phyloP scores from a whole-genome alignment of 1,139 yeast species.

The Insectozyma bohioensis region DNA sequence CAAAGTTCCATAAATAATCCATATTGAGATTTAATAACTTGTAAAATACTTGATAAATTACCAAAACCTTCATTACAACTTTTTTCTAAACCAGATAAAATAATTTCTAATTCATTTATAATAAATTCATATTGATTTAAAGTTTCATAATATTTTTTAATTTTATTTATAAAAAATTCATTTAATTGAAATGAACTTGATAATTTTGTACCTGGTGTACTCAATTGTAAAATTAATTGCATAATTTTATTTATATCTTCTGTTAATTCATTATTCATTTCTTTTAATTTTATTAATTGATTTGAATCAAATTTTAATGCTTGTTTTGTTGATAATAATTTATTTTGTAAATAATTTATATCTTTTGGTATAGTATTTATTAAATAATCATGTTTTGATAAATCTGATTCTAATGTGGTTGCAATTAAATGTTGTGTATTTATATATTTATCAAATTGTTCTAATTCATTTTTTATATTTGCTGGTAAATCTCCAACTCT shows the following conservation, averaged over 20 bases:
- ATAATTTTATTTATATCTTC: slow-evolving; percentile 70
- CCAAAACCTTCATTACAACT: slow-evolving; percentile 48
- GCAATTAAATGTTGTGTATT: slow-evolving; percentile 81
- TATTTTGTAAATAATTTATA: slow-evolving; percentile 65
- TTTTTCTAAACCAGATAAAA: slow-evolving; percentile 42
- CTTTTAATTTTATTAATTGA: slow-evolving; percentile 36
- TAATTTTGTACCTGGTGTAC: slow-evolving; percentile 66
- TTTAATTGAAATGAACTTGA: slow-evolving; percentile 53
- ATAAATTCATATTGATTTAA: slow-evolving; percentile 74
- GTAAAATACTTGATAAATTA: slow-evolving; percentile 55
- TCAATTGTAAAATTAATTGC: slow-evolving; percentile 62
- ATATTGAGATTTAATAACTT: slow-evolving; percentile 79
- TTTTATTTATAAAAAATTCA: slow-evolving; percentile 51
- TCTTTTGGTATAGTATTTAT: slow-evolving; percentile 85
- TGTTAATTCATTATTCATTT: slow-evolving; percentile 56
- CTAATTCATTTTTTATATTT: slow-evolving; percentile 69
- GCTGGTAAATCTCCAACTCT: slow-evolving; percentile 84
- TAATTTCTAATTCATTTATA: slow-evolving; percentile 66
- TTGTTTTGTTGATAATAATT: slow-evolving; percentile 63
- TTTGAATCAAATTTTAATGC: slow-evolving; percentile 52
- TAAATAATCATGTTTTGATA: slow-evolving; percentile 63
- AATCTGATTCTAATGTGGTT: slow-evolving; percentile 69
- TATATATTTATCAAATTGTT: slow-evolving; percentile 79
- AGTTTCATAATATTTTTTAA: slow-evolving; percentile 65
- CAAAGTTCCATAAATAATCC: slow-evolving; percentile 86